These are phyloP conservation scores for Cryptococcus sp. DNA, from an alignment of 1,284 basidiomycete genomes.

Conservation along the genomic window DNA sequence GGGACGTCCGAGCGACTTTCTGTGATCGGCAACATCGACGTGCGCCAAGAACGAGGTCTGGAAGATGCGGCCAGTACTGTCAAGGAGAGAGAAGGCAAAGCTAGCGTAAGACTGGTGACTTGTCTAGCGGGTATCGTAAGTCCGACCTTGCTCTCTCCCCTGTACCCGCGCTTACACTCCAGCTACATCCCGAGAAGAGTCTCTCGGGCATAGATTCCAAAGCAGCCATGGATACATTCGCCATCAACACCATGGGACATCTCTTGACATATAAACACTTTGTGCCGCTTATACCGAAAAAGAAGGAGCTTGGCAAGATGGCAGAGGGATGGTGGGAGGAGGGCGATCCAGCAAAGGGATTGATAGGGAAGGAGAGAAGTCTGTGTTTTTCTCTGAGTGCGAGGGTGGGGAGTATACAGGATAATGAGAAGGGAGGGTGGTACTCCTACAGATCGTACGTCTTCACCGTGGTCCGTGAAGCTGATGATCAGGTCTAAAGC, in stretches of 20 bases:
- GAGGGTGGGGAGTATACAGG: slow-evolving; percentile 49
- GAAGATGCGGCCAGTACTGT: slow-evolving; percentile 42
- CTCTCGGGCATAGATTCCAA: slow-evolving; percentile 44
- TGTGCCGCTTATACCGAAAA: slow-evolving; percentile 48
- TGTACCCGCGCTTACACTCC: background rate
- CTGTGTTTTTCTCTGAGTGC: slow-evolving; percentile 50
- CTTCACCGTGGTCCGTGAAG: background rate
- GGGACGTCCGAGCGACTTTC: slow-evolving; percentile 33
- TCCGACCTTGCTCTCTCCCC: background rate
- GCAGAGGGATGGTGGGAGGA: slow-evolving; percentile 11
- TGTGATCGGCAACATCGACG: slow-evolving; percentile 46
- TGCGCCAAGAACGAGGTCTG: slow-evolving; percentile 44
- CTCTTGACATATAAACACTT: slow-evolving; percentile 52
- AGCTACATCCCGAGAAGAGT: slow-evolving; percentile 51
- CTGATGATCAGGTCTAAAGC: slow-evolving; percentile 55
- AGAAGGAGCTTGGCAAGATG: slow-evolving; percentile 29
- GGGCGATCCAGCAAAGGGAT: slow-evolving; percentile 43
- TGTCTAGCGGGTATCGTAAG: slow-evolving; percentile 50
- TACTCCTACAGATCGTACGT: slow-evolving; percentile 60
- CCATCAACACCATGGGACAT: slow-evolving; percentile 51
- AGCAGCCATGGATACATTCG: slow-evolving; percentile 27
- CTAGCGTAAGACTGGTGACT: slow-evolving; percentile 45
- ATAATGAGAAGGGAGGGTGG: slow-evolving; percentile 55
- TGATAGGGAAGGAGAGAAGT: slow-evolving; percentile 36
- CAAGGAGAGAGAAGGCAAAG: slow-evolving; percentile 43